Evolutionary conservation across 2,329 filamentous ascomycete species (phyloP).

Genomic region (Bipolaris victoriae): DNA sequence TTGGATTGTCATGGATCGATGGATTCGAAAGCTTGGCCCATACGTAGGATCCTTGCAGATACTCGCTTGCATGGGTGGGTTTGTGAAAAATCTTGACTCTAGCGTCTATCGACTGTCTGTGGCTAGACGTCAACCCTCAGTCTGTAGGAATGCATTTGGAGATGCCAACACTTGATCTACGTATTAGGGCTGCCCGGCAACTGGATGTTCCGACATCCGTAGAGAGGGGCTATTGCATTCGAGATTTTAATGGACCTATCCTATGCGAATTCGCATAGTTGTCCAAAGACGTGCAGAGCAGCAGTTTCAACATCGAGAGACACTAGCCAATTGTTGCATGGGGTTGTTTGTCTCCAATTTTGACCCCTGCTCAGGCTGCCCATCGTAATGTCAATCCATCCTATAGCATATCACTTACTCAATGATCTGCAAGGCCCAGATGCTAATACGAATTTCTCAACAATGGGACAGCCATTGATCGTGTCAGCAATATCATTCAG

Average conservation of each 20-base stretch:
- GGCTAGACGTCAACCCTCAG: not conserved
- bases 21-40: not conserved
- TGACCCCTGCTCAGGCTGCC: no score
- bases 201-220: not conserved
- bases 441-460: conserved; percentile 6
- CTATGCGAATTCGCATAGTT: no score
- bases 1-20: not conserved
- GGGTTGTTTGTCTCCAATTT: no score
- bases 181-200: not conserved
- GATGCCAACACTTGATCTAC: not conserved
- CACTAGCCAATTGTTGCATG: no score
- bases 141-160: not conserved
- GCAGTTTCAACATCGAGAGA: no score
- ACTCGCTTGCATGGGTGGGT: not conserved
- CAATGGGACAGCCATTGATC: not conserved
- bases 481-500: not conserved
- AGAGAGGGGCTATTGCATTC: not conserved
- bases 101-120: no score
- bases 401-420: no score
- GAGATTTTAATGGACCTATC: no score
- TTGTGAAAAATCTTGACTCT: no score
- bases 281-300: no score
- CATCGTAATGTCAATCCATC: no score
- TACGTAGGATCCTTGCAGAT: not conserved
- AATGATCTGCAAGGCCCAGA: conserved; percentile 6